These are phyloP conservation scores for Colletotrichum aenigma DNA, from an alignment of 2,329 filamentous ascomycete species.

Conservation along the genomic window DNA sequence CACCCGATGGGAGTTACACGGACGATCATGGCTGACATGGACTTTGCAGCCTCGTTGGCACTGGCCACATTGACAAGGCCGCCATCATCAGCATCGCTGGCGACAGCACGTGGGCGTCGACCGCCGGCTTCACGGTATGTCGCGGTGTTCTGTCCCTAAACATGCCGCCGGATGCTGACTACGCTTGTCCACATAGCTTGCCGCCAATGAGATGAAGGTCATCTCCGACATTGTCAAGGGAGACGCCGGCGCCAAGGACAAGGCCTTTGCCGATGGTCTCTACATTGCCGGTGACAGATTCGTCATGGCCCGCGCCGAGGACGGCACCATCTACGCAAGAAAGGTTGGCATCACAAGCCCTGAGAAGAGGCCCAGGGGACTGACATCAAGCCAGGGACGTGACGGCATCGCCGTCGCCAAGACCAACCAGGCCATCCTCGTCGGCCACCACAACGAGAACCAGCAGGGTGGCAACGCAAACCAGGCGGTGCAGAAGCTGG, in stretches of 20 bases:
- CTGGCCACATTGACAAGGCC: slow-evolving; percentile 80
- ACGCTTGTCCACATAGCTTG: slow-evolving; percentile 49
- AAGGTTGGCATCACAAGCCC: slow-evolving; percentile 62
- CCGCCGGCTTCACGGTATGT: slow-evolving; percentile 74
- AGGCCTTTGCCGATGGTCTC: slow-evolving; percentile 74
- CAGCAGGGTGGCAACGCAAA: slow-evolving; percentile 77
- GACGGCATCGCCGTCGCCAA: slow-evolving; percentile 84
- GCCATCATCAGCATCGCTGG: slow-evolving; percentile 84
- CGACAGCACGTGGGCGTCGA: slow-evolving; percentile 79
- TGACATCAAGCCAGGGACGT: slow-evolving; percentile 59
- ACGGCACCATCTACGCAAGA: slow-evolving; percentile 82
- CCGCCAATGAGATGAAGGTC: slow-evolving; percentile 63
- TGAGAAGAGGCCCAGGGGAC: neutral
- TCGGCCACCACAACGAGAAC: slow-evolving; percentile 83
- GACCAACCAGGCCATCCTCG: slow-evolving; percentile 85
- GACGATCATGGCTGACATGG: slow-evolving; percentile 5
- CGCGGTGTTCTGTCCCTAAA: neutral
- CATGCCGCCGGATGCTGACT: neutral
- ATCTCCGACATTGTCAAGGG: slow-evolving; percentile 57
- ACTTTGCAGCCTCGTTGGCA: slow-evolving; percentile 73
- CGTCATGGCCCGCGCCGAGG: slow-evolving; percentile 77
- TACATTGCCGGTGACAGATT: slow-evolving; percentile 79
- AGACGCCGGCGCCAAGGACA: slow-evolving; percentile 57
- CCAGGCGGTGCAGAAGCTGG: slow-evolving; percentile 80
- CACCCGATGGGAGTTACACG: neutral